Percentiles rank a stretch among this genome's conserved stretches.
Conservation (phyloP, 345 rosid species). For the Ceriops zippeliana region DNA sequence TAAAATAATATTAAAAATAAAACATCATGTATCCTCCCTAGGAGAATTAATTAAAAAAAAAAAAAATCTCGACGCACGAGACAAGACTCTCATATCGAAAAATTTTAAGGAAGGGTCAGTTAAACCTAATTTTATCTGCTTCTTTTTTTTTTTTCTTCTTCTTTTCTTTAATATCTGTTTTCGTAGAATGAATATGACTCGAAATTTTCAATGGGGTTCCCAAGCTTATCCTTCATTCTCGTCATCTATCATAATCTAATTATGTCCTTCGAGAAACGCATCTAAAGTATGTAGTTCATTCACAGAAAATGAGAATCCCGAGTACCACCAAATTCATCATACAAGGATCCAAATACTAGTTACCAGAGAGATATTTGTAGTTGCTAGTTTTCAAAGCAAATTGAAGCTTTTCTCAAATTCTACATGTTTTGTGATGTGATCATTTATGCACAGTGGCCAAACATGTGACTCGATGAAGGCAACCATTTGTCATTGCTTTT, state of each 20-base stretch:
- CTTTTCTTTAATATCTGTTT: too few relatives aligned
- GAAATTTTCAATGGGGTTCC: too few relatives aligned
- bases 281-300: background rate
- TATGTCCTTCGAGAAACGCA: background rate
- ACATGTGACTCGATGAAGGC: conserved; percentile 27
- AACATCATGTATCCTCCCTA: too few relatives aligned
- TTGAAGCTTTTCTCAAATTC: background rate
- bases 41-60: too few relatives aligned
- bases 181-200: too few relatives aligned
- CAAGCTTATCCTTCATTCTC: background rate
- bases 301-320: background rate
- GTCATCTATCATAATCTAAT: background rate
- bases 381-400: background rate
- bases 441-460: conserved; percentile 18
- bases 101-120: too few relatives aligned
- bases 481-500: background rate
- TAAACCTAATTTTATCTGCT: too few relatives aligned
- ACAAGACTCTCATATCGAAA: too few relatives aligned
- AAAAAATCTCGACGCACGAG: too few relatives aligned
- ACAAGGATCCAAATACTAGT: background rate
- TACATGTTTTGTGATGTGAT: background rate
- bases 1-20: too few relatives aligned
- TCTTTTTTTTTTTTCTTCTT: too few relatives aligned
- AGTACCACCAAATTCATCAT: too few relatives aligned
- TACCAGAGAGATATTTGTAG: background rate